phyloP scores from a whole-genome alignment of 225 moss, liverwort and hornwort species.

The Neckera pumila region DNA sequence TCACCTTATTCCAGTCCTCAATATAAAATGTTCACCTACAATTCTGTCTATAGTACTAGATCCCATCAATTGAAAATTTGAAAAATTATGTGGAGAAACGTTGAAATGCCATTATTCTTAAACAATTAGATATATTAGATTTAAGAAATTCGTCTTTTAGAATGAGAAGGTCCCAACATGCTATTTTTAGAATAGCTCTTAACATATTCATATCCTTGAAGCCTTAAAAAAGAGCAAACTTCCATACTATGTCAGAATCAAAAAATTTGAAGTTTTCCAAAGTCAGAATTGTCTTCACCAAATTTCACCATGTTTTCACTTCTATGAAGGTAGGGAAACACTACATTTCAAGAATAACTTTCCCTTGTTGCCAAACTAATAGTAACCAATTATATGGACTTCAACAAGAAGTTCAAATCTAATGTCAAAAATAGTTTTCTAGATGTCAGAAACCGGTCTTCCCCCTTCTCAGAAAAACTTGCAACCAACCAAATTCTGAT shows the following conservation, averaged over 20 bases:
- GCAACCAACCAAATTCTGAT: not conserved
- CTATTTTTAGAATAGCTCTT: not conserved
- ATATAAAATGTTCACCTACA: not conserved
- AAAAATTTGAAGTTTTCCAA: not conserved
- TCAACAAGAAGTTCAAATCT: not conserved
- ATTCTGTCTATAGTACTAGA: not conserved
- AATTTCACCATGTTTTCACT: not conserved
- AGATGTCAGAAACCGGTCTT: no score
- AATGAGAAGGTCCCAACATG: not conserved
- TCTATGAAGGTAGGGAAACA: not conserved
- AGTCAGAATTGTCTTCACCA: not conserved
- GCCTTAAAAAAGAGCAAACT: not conserved
- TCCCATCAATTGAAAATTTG: not conserved
- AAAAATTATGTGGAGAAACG: not conserved
- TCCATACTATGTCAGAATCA: rapidly evolving
- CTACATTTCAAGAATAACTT: not conserved
- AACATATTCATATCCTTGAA: no score
- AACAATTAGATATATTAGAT: not conserved
- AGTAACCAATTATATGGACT: not conserved
- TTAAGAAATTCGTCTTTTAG: not conserved
- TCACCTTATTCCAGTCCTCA: not conserved
- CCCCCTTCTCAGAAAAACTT: not conserved
- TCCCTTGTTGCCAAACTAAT: not conserved
- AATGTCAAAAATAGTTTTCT: not conserved
- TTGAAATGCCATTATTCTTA: not conserved